Evolutionary conservation across 257 asterid species (phyloP).

Genomic region (Solanum paucissectum): DNA sequence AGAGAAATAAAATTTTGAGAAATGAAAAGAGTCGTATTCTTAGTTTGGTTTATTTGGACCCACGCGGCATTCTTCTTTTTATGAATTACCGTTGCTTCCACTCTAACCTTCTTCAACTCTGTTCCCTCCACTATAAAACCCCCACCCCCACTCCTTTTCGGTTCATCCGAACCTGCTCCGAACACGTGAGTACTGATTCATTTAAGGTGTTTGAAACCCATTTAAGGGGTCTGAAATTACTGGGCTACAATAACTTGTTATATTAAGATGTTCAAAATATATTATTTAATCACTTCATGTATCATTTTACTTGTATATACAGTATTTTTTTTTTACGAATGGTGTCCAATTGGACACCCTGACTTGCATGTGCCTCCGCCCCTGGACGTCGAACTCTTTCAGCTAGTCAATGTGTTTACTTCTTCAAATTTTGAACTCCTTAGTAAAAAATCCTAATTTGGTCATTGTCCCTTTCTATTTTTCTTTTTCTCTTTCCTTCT

Average conservation of each 20-base stretch:
- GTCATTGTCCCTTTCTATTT: background rate
- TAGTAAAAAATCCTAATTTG: too few species aligned
- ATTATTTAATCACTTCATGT: too few species aligned
- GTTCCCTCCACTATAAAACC: background rate
- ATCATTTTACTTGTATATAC: too few species aligned
- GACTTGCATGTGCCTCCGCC: background rate
- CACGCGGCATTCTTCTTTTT: conserved; percentile 35
- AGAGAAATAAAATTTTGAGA: background rate
- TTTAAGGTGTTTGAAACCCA: too few species aligned
- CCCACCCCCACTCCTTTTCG: too few species aligned
- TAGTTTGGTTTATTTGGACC: conserved; percentile 33
- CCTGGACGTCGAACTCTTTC: background rate
- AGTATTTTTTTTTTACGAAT: fast-evolving
- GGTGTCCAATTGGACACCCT: too few species aligned
- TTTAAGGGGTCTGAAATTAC: fast-evolving
- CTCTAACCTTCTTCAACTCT: conserved; percentile 23
- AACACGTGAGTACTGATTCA: too few species aligned
- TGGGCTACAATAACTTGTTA: too few species aligned
- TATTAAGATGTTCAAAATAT: fast-evolving
- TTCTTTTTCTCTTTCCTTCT: too few species aligned
- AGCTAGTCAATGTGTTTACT: background rate
- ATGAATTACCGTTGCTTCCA: conserved; percentile 35
- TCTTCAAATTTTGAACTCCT: too few species aligned
- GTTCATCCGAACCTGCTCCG: too few species aligned
- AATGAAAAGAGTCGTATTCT: conserved; percentile 16